Evolutionary conservation across 2,329 filamentous ascomycete genomes (phyloP).

Genomic region (Trichoderma atrobrunneum): DNA sequence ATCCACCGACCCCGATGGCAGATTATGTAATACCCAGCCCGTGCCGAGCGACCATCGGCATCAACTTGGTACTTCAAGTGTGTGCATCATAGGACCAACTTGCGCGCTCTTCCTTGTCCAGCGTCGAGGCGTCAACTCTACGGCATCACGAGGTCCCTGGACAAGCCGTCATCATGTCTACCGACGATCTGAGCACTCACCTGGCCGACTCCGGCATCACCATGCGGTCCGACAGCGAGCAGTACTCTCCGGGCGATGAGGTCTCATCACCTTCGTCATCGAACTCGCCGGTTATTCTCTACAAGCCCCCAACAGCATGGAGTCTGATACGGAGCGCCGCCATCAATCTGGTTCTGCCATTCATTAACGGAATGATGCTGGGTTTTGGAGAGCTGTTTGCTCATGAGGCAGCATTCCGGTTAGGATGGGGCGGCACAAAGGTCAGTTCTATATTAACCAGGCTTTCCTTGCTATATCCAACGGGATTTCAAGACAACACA

Average conservation of each 20-base stretch:
- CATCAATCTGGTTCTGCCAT: slow-evolving; percentile 93
- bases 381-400: slow-evolving; percentile 96
- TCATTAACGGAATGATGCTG: slow-evolving; percentile 97
- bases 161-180: slow-evolving; percentile 46
- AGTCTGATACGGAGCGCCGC: slow-evolving; percentile 80
- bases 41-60: slow-evolving; percentile 1
- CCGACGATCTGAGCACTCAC: slow-evolving; percentile 50
- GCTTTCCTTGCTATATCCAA: not conserved
- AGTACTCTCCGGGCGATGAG: slow-evolving; percentile 68
- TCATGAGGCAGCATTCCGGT: slow-evolving; percentile 87
- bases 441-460: slow-evolving; percentile 45
- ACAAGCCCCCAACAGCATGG: slow-evolving; percentile 86
- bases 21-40: slow-evolving; percentile 21
- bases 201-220: slow-evolving; percentile 73
- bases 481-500: not conserved
- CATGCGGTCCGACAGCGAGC: slow-evolving; percentile 79
- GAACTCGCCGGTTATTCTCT: slow-evolving; percentile 72
- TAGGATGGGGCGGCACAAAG: slow-evolving; percentile 94
- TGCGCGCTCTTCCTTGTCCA: not conserved
- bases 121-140: not conserved
- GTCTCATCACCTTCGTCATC: slow-evolving; percentile 61
- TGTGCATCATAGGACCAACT: not conserved
- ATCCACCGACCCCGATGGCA: slow-evolving; percentile 29
- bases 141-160: not conserved
- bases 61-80: not conserved